Evolutionary conservation across 1,284 basidiomycete genomes (phyloP).

Genomic region (Microbotryum violaceum): DNA sequence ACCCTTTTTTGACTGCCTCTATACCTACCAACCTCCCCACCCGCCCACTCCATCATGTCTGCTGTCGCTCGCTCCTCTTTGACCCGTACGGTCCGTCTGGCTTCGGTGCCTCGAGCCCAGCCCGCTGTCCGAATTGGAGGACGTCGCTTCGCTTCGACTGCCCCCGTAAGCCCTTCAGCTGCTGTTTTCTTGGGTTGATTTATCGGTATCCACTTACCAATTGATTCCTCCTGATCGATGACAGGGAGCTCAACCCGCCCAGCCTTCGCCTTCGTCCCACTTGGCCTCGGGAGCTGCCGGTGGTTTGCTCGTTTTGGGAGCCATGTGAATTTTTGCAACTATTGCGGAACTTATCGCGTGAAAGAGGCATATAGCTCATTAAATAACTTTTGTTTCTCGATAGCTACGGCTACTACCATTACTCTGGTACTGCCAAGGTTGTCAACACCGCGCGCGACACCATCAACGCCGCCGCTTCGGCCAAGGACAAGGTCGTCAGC

Average conservation of each 20-base stretch:
- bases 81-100: too few species aligned
- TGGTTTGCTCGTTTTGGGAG: constrained; percentile 41
- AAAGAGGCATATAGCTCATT: background rate
- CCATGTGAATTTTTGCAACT: constrained; percentile 8
- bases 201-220: too few species aligned
- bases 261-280: constrained; percentile 30
- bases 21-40: background rate
- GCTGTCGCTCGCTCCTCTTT: too few species aligned
- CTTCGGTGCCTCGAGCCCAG: too few species aligned
- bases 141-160: too few species aligned
- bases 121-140: too few species aligned
- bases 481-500: constrained; percentile 42
- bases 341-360: constrained; percentile 5
- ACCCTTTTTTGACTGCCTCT: too few species aligned
- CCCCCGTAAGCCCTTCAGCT: too few species aligned
- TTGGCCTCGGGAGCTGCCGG: constrained; percentile 42
- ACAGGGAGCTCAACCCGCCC: too few species aligned
- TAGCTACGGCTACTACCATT: constrained; percentile 45
- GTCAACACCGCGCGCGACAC: constrained; percentile 42
- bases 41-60: too few species aligned
- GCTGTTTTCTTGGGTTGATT: too few species aligned
- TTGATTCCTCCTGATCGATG: too few species aligned
- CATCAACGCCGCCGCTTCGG: constrained; percentile 40
- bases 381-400: background rate
- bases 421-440: constrained; percentile 43